These are phyloP conservation scores for Cladosporium sp. DNA, from an alignment of 2,329 filamentous ascomycete species.

Conservation along the genomic window DNA sequence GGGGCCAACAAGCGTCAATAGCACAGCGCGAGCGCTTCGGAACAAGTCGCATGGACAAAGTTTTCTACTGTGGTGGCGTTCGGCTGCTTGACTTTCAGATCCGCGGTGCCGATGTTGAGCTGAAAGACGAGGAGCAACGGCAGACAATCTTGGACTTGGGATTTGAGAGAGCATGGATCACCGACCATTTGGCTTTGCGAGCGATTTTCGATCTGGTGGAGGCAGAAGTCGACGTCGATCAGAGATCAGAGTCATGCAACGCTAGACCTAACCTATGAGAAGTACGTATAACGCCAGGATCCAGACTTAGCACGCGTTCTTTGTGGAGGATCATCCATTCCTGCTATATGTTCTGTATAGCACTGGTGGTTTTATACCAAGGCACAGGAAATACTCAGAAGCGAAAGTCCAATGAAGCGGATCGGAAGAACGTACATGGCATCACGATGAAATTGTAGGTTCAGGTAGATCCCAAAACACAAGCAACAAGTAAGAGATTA, in stretches of 20 bases:
- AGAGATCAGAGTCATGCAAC: neutral
- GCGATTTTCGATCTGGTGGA: constrained; percentile 28
- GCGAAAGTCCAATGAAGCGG: neutral
- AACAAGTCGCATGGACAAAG: constrained; percentile 56
- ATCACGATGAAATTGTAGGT: no score
- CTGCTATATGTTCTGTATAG: neutral
- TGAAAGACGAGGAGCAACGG: constrained; percentile 40
- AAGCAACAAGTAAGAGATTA: no score
- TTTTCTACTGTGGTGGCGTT: constrained; percentile 48
- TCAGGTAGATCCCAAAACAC: no score
- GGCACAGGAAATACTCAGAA: neutral
- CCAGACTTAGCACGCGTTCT: neutral
- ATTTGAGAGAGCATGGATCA: constrained; percentile 49
- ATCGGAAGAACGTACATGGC: neutral
- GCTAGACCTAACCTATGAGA: neutral
- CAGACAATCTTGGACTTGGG: constrained; percentile 35
- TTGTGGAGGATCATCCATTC: neutral
- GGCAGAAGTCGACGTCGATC: neutral
- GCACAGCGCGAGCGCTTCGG: constrained; percentile 48
- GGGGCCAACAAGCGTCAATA: constrained; percentile 56
- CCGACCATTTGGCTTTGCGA: constrained; percentile 52
- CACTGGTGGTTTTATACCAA: neutral
- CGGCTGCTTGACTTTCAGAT: constrained; percentile 42
- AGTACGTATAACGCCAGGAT: neutral
- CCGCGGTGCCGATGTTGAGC: constrained; percentile 50